Conservation (phyloP, 2,329 filamentous ascomycete genomes). For the Botrytis paeoniae region DNA sequence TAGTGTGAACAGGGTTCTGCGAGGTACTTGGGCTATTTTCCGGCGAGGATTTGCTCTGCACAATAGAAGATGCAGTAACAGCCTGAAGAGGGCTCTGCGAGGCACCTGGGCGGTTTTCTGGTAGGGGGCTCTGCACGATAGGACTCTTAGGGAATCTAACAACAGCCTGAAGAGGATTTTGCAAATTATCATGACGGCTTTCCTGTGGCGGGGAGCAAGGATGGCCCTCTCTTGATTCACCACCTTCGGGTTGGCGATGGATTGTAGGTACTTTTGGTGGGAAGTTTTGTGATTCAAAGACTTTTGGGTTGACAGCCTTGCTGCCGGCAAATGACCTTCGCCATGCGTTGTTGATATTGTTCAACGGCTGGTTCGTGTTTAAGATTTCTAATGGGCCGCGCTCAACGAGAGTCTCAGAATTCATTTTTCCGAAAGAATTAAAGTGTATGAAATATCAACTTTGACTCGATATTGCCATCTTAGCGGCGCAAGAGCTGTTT, state of each 20-base stretch:
- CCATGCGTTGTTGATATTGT: background rate
- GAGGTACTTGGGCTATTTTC: background rate
- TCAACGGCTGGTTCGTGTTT: background rate
- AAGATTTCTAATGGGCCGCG: background rate
- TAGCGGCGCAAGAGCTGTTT: background rate
- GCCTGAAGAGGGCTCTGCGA: background rate
- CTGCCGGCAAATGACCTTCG: no score
- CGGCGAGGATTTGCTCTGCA: background rate
- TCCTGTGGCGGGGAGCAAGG: background rate
- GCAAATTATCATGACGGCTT: no score
- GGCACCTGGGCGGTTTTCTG: no score
- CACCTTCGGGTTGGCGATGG: background rate
- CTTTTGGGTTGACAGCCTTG: no score
- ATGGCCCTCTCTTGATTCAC: background rate
- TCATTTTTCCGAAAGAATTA: background rate
- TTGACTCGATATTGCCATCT: accelerated
- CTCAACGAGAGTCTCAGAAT: background rate
- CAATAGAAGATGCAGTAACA: background rate
- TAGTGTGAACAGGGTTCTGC: background rate
- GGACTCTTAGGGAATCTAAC: no score
- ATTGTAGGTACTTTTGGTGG: background rate
- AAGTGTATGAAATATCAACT: background rate
- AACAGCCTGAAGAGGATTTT: no score
- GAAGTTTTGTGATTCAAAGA: background rate
- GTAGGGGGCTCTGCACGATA: no score